Evolutionary conservation across 2,329 filamentous ascomycete species (phyloP), one percentile per base, ranked within the genome.

Genomic region (Chrysosporium queenslandicum): DNA sequence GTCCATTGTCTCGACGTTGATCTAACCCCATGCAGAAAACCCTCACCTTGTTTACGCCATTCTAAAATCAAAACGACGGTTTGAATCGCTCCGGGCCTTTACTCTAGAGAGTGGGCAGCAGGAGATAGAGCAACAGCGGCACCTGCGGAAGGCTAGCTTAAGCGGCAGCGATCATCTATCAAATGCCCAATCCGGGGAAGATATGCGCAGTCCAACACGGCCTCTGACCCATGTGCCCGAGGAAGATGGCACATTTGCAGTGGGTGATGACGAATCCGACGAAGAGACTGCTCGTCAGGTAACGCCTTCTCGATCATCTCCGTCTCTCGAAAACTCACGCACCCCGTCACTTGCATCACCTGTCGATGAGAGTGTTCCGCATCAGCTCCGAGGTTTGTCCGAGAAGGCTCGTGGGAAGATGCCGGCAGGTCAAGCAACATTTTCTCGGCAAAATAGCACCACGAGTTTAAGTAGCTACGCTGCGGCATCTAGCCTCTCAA

Each of bases 401-500:
- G 92, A 97, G 68, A 98, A 97, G 67, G 92, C 92, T 14, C 78
- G 92, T 46, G 92, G 92, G 6, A 98, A 98, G 69, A 88, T 94
- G 82, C 92, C 91, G 25, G 88, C 86, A 11, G 86, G 87, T 1
- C 77, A 84, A 46, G 78, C 80, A n/a, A 80, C 80, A 1, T 95
- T 96, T 66, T 95, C 90, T 0, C 78, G 91, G 16, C 89, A 95
- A 63, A 95, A 92, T 64, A 94, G 89, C 67, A 87, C 83, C 25
- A 86, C 86, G 1, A 95, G 88, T 62, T 75, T 96, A 32, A 80
- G 76, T 53, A 82, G 81, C 60, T 75, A 83, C 61, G 79, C 82
- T 11, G 74, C 77, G 37, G 70, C 80, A 21, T 76, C 77, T 16
- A 74, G 78, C 53, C 77, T 79, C 1, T 70, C 77, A 9, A 73